Conservation (phyloP, 768 basidiomycete genomes). For the Lactarius hengduanensis region DNA sequence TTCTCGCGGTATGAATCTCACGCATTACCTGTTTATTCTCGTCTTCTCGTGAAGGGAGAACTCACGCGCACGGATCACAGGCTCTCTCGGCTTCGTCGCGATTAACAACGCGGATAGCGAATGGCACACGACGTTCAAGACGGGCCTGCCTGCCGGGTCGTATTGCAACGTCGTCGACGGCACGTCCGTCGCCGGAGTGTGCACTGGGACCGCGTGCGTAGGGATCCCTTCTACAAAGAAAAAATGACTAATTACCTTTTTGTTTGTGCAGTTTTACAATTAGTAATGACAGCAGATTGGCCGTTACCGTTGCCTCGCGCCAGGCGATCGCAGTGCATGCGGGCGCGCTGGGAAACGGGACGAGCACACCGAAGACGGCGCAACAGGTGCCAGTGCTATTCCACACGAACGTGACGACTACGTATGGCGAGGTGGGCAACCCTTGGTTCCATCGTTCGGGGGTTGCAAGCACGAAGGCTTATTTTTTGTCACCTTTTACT, state of each 20-base stretch:
- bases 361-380: not conserved
- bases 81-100: conserved; percentile 56
- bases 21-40: too few species aligned
- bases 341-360: conserved; percentile 18
- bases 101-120: conserved; percentile 61
- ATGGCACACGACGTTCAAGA: conserved; percentile 58
- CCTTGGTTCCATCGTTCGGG: not conserved
- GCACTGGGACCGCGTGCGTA: conserved; percentile 50
- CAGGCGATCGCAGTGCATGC: conserved; percentile 33
- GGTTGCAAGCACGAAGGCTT: too few species aligned
- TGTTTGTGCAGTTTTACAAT: conserved; percentile 28
- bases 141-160: conserved; percentile 52
- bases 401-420: conserved; percentile 54
- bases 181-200: conserved; percentile 39
- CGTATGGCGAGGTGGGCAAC: conserved; percentile 50
- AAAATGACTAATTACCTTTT: not conserved
- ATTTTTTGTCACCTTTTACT: not conserved
- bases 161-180: conserved; percentile 70
- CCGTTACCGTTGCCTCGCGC: conserved; percentile 30
- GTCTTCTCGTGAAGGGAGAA: not conserved
- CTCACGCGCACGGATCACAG: conserved; percentile 33
- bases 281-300: conserved; percentile 27
- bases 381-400: conserved; percentile 35
- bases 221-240: not conserved
- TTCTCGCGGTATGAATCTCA: conserved; percentile 48